Conservation (phyloP, 2,329 filamentous ascomycete genomes). For the Exophiala spinifera region DNA sequence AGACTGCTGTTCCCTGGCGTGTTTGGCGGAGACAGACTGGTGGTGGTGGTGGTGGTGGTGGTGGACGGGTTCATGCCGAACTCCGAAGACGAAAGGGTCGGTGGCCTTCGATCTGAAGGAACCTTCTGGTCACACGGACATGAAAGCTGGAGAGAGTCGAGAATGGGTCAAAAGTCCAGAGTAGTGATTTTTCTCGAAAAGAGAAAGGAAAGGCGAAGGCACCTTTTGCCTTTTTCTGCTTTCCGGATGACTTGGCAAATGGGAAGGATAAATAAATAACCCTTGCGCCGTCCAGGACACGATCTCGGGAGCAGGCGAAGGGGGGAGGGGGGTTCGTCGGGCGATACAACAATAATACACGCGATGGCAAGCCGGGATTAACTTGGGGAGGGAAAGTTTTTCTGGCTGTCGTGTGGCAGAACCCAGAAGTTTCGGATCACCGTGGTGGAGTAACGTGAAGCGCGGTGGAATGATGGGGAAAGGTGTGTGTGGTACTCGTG, state of each 20-base stretch:
- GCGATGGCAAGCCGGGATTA: background rate
- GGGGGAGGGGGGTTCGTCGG: background rate
- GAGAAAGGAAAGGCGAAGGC: background rate
- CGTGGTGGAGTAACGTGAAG: background rate
- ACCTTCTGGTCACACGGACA: too few species aligned
- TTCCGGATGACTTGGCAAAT: background rate
- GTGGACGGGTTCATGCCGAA: background rate
- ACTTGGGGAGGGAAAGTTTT: slow-evolving; percentile 1
- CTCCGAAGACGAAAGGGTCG: too few species aligned
- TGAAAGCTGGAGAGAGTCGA: background rate
- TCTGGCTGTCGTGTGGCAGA: background rate
- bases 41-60: background rate
- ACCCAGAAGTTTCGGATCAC: slow-evolving; percentile 1
- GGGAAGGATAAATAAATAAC: too few species aligned
- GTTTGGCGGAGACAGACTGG: slow-evolving; percentile 1
- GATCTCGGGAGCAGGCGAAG: slow-evolving; percentile 1
- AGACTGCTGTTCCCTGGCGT: background rate
- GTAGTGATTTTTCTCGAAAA: too few species aligned
- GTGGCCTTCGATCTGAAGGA: too few species aligned
- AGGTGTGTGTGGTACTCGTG: background rate
- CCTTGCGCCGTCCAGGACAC: too few species aligned
- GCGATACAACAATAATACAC: background rate
- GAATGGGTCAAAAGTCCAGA: background rate
- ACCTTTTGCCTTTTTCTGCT: too few species aligned
- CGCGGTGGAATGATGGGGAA: slow-evolving; percentile 2